Evolutionary conservation across 345 rosid species (phyloP), one percentile per base, ranked within the genome.

Genomic region (Clausena lansium): DNA sequence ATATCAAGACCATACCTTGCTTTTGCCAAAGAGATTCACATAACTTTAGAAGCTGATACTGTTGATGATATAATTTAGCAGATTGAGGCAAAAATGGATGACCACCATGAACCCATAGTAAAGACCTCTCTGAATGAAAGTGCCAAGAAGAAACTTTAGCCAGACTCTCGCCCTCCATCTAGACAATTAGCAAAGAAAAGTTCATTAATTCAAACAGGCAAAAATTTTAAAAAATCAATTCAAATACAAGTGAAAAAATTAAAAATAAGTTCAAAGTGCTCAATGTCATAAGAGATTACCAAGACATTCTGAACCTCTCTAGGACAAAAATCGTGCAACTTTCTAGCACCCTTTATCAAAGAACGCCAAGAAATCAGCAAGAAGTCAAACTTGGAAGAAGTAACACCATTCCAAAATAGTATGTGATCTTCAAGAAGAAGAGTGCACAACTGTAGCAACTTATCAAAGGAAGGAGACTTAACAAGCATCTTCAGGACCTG

Each of bases 31-130:
- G 80, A 73, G 80, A 80, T 61, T 88, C 84, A 78, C 94, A 93
- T 17, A 89, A 82, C 77, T 83, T 81, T 39, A 87, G 78, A 81
- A 95, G 82, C 64, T 84, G 79, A 50, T 84, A 86, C 87, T 91
- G 95, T 71, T 83, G 81, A 69, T 79, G 33, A 86, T 84, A 91
- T 74, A 92, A 70, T 45, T 85, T 80, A 36, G 86, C 82, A 71
- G 93, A 90, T 61, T 81, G 77, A 41, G 99, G 99, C 69, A 87
- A 77, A 70, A 84, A 80, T 36, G 99, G 98, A 86, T 93, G 99
- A 74, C 99, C 99, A 32, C 97, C 98, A 81, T 90, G 84, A 83
- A 88, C 83, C 99, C 98, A 95, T 45, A 95, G 89, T 86, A 93
- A 84, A 61, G 96, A 88, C 85, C 81, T 93, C 74, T 89, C 87